Percentiles rank a stretch among this genome's conserved stretches.
These are phyloP conservation scores for Mortierella sp. DNA, from an alignment of 371 early-diverging fungal species.

Conservation along the genomic window DNA sequence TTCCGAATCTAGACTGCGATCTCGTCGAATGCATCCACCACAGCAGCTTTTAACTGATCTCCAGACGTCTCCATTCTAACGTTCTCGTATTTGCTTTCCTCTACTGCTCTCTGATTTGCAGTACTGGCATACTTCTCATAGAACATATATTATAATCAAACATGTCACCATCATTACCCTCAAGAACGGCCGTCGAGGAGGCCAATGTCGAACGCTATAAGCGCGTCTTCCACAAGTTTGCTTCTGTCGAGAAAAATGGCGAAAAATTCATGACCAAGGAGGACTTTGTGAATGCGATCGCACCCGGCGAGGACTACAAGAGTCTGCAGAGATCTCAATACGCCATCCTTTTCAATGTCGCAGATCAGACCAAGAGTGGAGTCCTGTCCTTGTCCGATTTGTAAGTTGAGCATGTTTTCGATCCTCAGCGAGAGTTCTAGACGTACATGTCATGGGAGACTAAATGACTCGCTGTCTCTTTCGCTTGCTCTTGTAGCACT, in stretches of 20 bases:
- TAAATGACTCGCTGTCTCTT: not conserved
- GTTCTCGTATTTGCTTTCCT: too few relatives aligned
- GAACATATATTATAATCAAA: too few relatives aligned
- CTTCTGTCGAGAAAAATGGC: conserved; percentile 68
- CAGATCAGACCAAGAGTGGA: conserved; percentile 74
- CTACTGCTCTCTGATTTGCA: too few relatives aligned
- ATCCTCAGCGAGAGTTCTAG: too few relatives aligned
- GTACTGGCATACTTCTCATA: too few relatives aligned
- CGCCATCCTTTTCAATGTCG: conserved; percentile 77
- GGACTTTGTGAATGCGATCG: conserved; percentile 77
- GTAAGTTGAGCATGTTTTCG: too few relatives aligned
- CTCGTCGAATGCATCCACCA: too few relatives aligned
- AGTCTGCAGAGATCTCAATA: conserved; percentile 70
- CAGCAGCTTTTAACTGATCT: too few relatives aligned
- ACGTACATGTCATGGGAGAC: too few relatives aligned
- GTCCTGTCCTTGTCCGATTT: conserved; percentile 80
- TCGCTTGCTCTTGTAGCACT: conserved; percentile 12
- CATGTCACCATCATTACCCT: not conserved
- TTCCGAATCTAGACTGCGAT: too few relatives aligned
- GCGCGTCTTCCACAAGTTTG: conserved; percentile 71
- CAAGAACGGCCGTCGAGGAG: conserved; percentile 6
- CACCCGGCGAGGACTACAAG: conserved; percentile 74
- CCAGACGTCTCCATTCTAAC: too few relatives aligned
- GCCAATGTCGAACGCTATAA: conserved; percentile 59
- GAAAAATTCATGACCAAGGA: conserved; percentile 73